Evolutionary conservation across 2,329 filamentous ascomycete species (phyloP).

Genomic region (Gaeumannomyces sp.): DNA sequence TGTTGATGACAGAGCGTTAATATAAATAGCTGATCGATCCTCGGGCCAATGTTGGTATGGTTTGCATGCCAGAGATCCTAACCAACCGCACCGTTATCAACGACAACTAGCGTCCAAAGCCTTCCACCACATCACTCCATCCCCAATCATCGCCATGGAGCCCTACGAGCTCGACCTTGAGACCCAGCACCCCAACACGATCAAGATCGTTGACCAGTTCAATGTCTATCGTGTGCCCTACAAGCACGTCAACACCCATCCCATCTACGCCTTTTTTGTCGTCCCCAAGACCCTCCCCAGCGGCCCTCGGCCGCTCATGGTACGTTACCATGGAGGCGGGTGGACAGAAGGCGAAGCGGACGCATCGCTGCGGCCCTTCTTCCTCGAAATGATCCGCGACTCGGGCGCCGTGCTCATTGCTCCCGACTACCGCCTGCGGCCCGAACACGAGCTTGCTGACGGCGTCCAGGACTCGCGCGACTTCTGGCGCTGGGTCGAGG

Average conservation of each 20-base stretch:
- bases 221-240: constrained; percentile 7
- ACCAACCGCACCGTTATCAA: too few species aligned
- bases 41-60: too few species aligned
- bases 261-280: constrained; percentile 10
- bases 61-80: too few species aligned
- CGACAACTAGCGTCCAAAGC: too few species aligned
- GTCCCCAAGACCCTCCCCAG: constrained; percentile 7
- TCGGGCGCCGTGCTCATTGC: constrained; percentile 27
- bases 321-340: constrained; percentile 11
- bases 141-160: background rate
- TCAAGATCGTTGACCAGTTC: constrained; percentile 5
- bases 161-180: constrained; percentile 1
- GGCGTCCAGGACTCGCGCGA: constrained; percentile 12
- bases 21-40: too few species aligned
- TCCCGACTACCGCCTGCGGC: constrained; percentile 14
- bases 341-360: constrained; percentile 8
- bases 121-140: too few species aligned
- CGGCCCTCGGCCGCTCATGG: constrained; percentile 10
- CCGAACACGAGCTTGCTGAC: constrained; percentile 12
- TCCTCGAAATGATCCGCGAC: constrained; percentile 12
- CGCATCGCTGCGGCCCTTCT: constrained; percentile 5
- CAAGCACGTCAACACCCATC: constrained; percentile 10
- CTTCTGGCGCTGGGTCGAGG: constrained; percentile 14
- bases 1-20: too few species aligned
- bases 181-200: constrained; percentile 4